phyloP scores from a whole-genome alignment of 768 basidiomycete species.

The Lactarius psammicola region DNA sequence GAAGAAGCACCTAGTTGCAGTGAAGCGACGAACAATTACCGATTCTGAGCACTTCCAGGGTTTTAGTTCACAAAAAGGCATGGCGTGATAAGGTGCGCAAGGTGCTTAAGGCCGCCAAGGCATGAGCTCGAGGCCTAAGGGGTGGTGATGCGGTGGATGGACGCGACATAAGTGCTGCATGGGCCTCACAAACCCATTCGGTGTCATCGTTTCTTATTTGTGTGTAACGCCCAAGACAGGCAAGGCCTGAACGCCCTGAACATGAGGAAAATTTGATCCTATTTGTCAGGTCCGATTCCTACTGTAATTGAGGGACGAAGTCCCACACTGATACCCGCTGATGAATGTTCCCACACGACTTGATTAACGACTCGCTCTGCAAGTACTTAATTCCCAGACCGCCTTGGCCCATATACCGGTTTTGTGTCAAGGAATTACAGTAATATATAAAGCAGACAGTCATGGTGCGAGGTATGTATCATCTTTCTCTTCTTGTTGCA shows the following conservation, averaged over 20 bases:
- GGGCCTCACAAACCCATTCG: background rate
- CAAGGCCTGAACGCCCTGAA: too few species aligned
- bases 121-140: conserved; percentile 32
- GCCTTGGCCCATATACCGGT: background rate
- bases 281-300: background rate
- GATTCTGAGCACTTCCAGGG: conserved; percentile 92
- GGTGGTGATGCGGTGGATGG: background rate
- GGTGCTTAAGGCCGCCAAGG: conserved; percentile 57
- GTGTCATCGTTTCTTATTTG: too few species aligned
- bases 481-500: background rate
- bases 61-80: conserved; percentile 87
- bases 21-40: conserved; percentile 71
- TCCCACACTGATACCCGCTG: background rate
- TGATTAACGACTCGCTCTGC: background rate
- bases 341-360: background rate
- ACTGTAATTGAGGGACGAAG: background rate
- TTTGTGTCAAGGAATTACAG: too few species aligned
- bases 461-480: background rate
- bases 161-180: background rate
- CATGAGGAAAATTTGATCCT: background rate
- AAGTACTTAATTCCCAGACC: background rate
- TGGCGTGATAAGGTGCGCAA: conserved; percentile 79
- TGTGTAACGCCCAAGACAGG: too few species aligned
- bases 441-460: background rate
- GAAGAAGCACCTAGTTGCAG: conserved; percentile 72